Percentiles rank a stretch among this genome's conserved stretches.
Evolutionary conservation across 257 asterid genomes (phyloP).

Genomic region (Penstemon barbatus): DNA sequence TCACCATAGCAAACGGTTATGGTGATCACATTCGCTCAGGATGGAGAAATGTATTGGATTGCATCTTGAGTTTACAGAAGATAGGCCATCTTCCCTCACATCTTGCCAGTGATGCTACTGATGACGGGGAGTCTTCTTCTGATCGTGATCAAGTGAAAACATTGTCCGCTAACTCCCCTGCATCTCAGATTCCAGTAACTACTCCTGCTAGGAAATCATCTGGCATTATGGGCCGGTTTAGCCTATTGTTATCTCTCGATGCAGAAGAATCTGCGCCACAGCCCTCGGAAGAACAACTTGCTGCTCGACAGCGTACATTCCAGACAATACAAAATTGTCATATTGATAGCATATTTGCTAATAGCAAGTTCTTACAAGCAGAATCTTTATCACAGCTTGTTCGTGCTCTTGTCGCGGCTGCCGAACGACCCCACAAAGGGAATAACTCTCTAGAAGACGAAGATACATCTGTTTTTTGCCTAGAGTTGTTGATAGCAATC

Average conservation of each 20-base stretch:
- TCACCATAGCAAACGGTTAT: constrained; percentile 75
- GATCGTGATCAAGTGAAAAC: constrained; percentile 46
- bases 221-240: constrained; percentile 84
- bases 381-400: constrained; percentile 83
- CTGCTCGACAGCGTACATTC: constrained; percentile 68
- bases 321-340: constrained; percentile 80
- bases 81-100: constrained; percentile 88
- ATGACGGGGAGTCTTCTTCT: constrained; percentile 56
- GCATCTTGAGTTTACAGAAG: constrained; percentile 81
- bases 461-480: constrained; percentile 71
- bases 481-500: constrained; percentile 81
- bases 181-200: constrained; percentile 40
- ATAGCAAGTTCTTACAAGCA: constrained; percentile 86
- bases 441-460: constrained; percentile 60
- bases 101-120: constrained; percentile 78
- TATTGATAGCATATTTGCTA: constrained; percentile 79
- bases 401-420: constrained; percentile 72
- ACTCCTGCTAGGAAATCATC: constrained; percentile 70
- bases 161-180: constrained; percentile 41
- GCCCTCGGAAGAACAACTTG: constrained; percentile 81
- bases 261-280: constrained; percentile 78
- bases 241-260: constrained; percentile 74
- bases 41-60: constrained; percentile 90
- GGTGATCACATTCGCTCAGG: constrained; percentile 83
- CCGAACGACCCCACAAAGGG: constrained; percentile 59